A percentile compares a stretch with the other conserved stretches of the same genome.
phyloP scores from a whole-genome alignment of 306 rosid genomes.

The Prosopis cineraria region DNA sequence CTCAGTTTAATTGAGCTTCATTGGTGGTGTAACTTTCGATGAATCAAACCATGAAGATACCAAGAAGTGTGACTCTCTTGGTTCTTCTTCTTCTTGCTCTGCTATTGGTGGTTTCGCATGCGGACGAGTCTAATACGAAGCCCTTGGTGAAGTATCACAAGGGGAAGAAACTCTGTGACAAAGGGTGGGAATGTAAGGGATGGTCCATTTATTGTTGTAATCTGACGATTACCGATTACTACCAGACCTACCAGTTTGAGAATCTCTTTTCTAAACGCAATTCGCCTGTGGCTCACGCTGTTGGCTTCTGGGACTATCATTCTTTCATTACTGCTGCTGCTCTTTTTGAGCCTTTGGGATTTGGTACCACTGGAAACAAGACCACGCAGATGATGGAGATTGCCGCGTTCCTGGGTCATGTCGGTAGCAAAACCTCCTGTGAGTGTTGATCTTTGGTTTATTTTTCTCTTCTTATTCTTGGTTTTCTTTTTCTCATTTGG shows the following conservation, averaged over 20 bases:
- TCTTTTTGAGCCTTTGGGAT: slow-evolving; percentile 68
- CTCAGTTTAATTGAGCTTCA: background rate
- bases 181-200: slow-evolving; percentile 82
- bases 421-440: slow-evolving; percentile 87
- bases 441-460: slow-evolving; percentile 24
- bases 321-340: slow-evolving; percentile 75
- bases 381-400: slow-evolving; percentile 76
- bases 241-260: slow-evolving; percentile 82
- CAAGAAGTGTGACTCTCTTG: background rate
- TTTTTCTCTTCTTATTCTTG: background rate
- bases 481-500: background rate
- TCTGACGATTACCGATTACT: slow-evolving; percentile 66
- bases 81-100: background rate
- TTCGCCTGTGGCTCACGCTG: slow-evolving; percentile 78
- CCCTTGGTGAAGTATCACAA: slow-evolving; percentile 54
- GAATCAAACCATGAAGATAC: slow-evolving; percentile 11
- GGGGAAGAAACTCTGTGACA: slow-evolving; percentile 71
- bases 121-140: slow-evolving; percentile 36
- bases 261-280: slow-evolving; percentile 75
- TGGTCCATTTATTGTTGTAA: slow-evolving; percentile 82
- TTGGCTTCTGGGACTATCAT: slow-evolving; percentile 82
- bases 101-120: slow-evolving; percentile 17
- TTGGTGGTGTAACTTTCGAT: background rate
- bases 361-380: slow-evolving; percentile 86
- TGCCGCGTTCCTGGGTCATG: slow-evolving; percentile 88